phyloP scores from a whole-genome alignment of 2,329 filamentous ascomycete genomes.

The Colletotrichum musicola region DNA sequence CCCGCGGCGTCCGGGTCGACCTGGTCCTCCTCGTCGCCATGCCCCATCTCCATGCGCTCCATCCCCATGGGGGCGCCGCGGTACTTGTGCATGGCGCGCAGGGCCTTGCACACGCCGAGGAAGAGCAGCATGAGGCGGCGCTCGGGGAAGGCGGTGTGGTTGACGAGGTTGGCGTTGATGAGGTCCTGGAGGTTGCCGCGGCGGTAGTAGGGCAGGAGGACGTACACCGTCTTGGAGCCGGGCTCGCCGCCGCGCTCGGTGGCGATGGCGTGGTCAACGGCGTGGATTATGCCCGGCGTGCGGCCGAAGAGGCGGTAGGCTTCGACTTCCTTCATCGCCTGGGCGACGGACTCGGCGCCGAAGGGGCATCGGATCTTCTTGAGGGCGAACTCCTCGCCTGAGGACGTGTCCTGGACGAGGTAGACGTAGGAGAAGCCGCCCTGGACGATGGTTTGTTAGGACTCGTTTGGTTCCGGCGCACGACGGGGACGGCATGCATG shows the following conservation, averaged over 20 bases:
- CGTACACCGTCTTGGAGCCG: slow-evolving; percentile 91
- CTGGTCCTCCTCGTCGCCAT: slow-evolving; percentile 54
- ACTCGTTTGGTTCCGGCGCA: neutral
- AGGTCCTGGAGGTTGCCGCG: slow-evolving; percentile 96
- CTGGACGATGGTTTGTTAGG: slow-evolving; percentile 54
- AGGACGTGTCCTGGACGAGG: slow-evolving; percentile 91
- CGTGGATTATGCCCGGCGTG: slow-evolving; percentile 87
- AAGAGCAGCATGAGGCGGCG: slow-evolving; percentile 89
- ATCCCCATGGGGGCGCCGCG: slow-evolving; percentile 61
- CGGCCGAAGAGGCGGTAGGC: slow-evolving; percentile 92
- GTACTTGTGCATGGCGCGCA: slow-evolving; percentile 94
- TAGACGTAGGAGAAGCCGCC: slow-evolving; percentile 99
- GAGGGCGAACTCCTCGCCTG: slow-evolving; percentile 88
- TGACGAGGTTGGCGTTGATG: slow-evolving; percentile 98
- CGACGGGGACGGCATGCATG: neutral
- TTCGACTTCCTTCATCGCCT: slow-evolving; percentile 96
- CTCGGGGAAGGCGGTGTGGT: slow-evolving; percentile 92
- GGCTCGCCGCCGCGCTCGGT: slow-evolving; percentile 75
- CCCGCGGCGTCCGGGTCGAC: slow-evolving; percentile 46
- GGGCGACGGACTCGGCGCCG: slow-evolving; percentile 93
- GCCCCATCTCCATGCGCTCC: slow-evolving; percentile 67
- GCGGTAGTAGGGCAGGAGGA: slow-evolving; percentile 94
- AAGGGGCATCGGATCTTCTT: slow-evolving; percentile 99
- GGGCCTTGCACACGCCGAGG: slow-evolving; percentile 88
- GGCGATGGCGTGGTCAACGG: slow-evolving; percentile 84